A percentile compares a stretch with the other conserved stretches of the same genome.
Conservation (phyloP, 345 rosid genomes). For the Pugionium cornutum region DNA sequence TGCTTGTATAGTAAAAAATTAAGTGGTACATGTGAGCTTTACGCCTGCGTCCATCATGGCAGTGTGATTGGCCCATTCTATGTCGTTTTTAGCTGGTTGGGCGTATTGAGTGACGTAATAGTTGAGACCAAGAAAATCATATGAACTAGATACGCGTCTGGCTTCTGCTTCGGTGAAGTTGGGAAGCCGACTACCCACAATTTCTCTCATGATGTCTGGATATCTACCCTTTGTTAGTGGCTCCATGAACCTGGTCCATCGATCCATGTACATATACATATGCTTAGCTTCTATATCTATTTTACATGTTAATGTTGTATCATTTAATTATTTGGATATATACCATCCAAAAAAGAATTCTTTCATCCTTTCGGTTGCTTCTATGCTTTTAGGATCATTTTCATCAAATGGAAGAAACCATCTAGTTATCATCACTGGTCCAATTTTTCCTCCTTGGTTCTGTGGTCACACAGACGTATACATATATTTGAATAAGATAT, state of each 20-base stretch:
- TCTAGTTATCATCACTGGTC: slow-evolving; percentile 38
- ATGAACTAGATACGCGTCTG: slow-evolving; percentile 23
- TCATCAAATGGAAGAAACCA: slow-evolving; percentile 28
- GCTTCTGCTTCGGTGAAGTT: slow-evolving; percentile 4
- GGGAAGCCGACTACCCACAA: slow-evolving; percentile 21
- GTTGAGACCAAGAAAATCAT: slow-evolving; percentile 37
- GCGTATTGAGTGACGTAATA: slow-evolving; percentile 31
- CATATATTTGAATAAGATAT: not conserved
- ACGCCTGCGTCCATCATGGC: slow-evolving; percentile 8
- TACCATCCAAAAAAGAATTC: slow-evolving; percentile 36
- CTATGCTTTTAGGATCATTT: not conserved
- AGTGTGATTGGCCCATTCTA: not conserved
- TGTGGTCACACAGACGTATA: not conserved
- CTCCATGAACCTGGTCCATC: slow-evolving; percentile 27
- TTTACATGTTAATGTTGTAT: too few relatives aligned
- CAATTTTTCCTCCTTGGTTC: slow-evolving; percentile 22
- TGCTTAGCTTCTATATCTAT: too few relatives aligned
- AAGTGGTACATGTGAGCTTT: not conserved
- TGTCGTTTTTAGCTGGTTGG: not conserved
- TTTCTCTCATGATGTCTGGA: slow-evolving; percentile 25
- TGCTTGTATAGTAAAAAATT: too few relatives aligned
- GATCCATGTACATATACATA: not conserved
- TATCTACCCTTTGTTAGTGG: slow-evolving; percentile 35
- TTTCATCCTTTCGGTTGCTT: slow-evolving; percentile 14
- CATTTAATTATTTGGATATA: not conserved